phyloP scores from a whole-genome alignment of 768 basidiomycete species.

The Lactarius evosmus region DNA sequence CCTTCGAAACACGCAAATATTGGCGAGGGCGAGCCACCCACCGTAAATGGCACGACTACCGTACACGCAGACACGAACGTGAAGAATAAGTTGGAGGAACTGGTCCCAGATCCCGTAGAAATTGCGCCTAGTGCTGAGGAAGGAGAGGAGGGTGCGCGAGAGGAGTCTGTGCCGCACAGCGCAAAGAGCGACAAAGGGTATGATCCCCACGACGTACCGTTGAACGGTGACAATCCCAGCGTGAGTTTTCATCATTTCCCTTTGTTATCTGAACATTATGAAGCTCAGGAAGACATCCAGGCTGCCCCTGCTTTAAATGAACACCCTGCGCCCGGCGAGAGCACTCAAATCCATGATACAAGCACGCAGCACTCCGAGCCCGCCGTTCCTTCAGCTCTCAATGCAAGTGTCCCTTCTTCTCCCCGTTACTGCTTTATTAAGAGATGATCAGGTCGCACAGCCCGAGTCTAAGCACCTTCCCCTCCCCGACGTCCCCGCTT shows the following conservation, averaged over 20 bases:
- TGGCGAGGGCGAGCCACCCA: not conserved
- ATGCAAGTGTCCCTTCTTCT: constrained; percentile 4
- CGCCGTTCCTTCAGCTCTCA: not conserved
- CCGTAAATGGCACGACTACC: not conserved
- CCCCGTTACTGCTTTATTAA: not conserved
- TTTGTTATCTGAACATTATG: constrained; percentile 4
- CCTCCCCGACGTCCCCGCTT: constrained; percentile 16
- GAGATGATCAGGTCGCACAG: not conserved
- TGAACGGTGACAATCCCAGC: not conserved
- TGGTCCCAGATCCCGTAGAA: not conserved
- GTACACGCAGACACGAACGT: constrained; percentile 1
- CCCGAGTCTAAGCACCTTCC: not conserved
- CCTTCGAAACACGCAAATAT: constrained; percentile 4
- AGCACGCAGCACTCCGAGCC: constrained; percentile 4
- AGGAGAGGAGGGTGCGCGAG: constrained; percentile 2
- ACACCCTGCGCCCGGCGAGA: constrained; percentile 8
- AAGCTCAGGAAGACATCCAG: constrained; percentile 8
- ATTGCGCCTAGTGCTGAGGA: constrained; percentile 10
- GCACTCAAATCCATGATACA: not conserved
- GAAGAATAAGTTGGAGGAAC: not conserved
- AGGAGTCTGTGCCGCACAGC: not conserved
- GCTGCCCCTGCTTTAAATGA: constrained; percentile 11
- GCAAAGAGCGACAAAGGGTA: not conserved
- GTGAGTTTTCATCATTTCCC: constrained; percentile 6
- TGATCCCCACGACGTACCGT: not conserved